Conservation (phyloP, 768 basidiomycete species). For the Pulveroboletus ravenelii region DNA sequence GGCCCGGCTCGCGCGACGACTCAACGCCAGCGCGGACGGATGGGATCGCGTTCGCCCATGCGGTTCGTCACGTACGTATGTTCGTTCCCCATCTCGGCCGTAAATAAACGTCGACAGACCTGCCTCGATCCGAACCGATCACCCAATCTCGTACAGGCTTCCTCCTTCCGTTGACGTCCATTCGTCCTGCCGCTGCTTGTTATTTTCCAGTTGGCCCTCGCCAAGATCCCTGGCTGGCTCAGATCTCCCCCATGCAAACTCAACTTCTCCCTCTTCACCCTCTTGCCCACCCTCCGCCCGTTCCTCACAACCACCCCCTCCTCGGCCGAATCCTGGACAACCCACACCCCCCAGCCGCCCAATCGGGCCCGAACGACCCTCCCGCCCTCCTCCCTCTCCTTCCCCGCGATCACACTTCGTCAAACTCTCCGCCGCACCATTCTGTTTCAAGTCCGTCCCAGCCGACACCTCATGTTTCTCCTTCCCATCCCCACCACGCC, state of each 20-base stretch:
- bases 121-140: conserved; percentile 24
- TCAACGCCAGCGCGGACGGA: background rate
- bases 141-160: conserved; percentile 21
- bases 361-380: conserved; percentile 33
- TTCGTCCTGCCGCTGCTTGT: conserved; percentile 9
- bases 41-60: conserved; percentile 8
- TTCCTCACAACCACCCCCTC: conserved; percentile 22
- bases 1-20: background rate
- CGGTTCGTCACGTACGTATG: conserved; percentile 24
- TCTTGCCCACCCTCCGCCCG: conserved; percentile 2
- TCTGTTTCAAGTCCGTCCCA: conserved; percentile 16
- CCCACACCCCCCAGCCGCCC: conserved; percentile 27
- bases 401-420: conserved; percentile 28
- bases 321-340: conserved; percentile 33
- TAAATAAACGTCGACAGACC: conserved; percentile 28
- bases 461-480: conserved; percentile 15
- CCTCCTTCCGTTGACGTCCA: conserved; percentile 13
- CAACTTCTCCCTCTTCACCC: conserved; percentile 24
- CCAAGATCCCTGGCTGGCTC: conserved; percentile 4
- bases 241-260: conserved; percentile 22
- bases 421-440: conserved; percentile 11
- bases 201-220: conserved; percentile 18
- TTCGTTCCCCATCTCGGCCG: conserved; percentile 19
- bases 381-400: conserved; percentile 31
- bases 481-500: conserved; percentile 10